Conservation (phyloP, 2,329 filamentous ascomycete genomes). For the Phaeomoniella chlamydospora region DNA sequence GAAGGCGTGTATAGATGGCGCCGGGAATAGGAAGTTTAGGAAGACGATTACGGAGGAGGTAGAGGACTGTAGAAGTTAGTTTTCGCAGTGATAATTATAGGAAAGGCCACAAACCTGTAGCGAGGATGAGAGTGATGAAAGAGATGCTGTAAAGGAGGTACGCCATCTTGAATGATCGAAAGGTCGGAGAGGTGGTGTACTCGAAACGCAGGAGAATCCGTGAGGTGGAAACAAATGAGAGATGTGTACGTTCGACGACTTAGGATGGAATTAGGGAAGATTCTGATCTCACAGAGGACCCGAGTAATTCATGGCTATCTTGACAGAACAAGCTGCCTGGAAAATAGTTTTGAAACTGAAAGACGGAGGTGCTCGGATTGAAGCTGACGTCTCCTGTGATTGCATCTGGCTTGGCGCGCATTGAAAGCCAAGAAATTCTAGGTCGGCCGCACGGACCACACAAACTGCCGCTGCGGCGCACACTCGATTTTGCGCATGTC, state of each 20-base stretch:
- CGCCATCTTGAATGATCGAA: constrained; percentile 42
- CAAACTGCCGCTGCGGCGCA: neutral
- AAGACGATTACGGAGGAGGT: constrained; percentile 72
- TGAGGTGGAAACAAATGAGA: too few species aligned
- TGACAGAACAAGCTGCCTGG: too few species aligned
- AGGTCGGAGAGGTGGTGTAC: neutral
- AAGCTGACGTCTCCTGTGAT: neutral
- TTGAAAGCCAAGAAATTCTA: too few species aligned
- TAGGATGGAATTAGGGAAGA: too few species aligned
- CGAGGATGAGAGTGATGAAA: constrained; percentile 55
- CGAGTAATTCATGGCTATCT: too few species aligned
- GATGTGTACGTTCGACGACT: too few species aligned
- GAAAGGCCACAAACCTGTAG: constrained; percentile 53
- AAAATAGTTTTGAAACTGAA: too few species aligned
- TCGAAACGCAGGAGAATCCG: too few species aligned
- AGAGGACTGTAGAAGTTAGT: constrained; percentile 42
- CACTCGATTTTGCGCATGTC: neutral
- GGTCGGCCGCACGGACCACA: neutral
- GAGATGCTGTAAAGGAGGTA: constrained; percentile 69
- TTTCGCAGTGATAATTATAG: too few species aligned
- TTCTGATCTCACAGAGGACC: too few species aligned
- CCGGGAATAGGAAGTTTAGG: constrained; percentile 50
- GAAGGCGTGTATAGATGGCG: constrained; percentile 65
- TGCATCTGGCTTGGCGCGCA: too few species aligned
- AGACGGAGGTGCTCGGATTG: neutral